A percentile compares a stretch with the other conserved stretches of the same genome.
phyloP scores from a whole-genome alignment of 2,329 filamentous ascomycete genomes.

The Zymoseptoria passerinii region DNA sequence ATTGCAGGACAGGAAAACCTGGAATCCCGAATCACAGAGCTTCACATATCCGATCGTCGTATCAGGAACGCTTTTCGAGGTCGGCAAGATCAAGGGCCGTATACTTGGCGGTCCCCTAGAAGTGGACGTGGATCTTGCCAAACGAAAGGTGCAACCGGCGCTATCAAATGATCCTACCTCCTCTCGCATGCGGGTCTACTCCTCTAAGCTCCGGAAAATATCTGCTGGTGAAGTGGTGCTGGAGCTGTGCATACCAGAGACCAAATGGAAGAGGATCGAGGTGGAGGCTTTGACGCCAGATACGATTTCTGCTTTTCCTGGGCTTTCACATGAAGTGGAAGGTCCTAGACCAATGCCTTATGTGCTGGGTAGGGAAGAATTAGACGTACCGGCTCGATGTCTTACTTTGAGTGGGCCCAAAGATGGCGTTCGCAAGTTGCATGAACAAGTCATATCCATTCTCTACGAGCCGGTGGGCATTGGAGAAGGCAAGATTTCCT shows the following conservation, averaged over 20 bases:
- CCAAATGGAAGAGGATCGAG: slow-evolving; percentile 2
- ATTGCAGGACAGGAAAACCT: slow-evolving; percentile 4
- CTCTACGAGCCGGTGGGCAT: too few species aligned
- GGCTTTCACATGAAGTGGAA: background rate
- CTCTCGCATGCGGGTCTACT: background rate
- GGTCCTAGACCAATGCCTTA: background rate
- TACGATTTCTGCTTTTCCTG: background rate
- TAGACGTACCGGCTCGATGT: background rate
- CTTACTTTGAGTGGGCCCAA: too few species aligned
- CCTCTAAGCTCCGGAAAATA: background rate
- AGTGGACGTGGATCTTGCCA: too few species aligned
- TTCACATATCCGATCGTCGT: slow-evolving; percentile 9
- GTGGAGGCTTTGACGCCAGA: background rate
- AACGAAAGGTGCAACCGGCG: too few species aligned
- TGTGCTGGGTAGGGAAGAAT: background rate
- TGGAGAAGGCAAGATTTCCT: too few species aligned
- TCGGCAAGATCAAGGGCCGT: background rate
- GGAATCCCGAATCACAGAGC: background rate
- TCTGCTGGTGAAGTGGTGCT: background rate
- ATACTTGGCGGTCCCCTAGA: background rate
- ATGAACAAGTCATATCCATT: too few species aligned
- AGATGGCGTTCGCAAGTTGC: too few species aligned
- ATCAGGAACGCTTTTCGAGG: slow-evolving; percentile 13
- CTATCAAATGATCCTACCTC: too few species aligned
- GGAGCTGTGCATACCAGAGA: slow-evolving; percentile 7